Evolutionary conservation across 1,284 basidiomycete species (phyloP), one percentile per base, ranked within the genome.

Genomic region (Fomitopsis schrenkii): DNA sequence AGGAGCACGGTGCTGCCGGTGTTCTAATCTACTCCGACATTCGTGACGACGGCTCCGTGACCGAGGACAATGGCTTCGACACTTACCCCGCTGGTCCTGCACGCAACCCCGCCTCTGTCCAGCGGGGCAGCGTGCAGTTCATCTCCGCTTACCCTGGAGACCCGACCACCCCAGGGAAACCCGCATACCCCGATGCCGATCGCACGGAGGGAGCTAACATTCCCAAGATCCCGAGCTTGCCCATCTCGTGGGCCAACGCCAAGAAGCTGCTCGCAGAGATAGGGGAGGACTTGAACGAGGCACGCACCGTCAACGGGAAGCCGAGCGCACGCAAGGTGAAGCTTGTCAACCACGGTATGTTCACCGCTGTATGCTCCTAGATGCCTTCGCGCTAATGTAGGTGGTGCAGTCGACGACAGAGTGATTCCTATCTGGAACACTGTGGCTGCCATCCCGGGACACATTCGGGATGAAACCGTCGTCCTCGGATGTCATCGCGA

Each of bases 371-470:
- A 53, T 55, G 33, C 8, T 1, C 48, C 5, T 33, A 33, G 12
- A 26, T 15, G 19, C 15, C 35, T 10, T 45, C 36, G 9, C 19
- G 17, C 15, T n/a, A 15, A 42, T 28, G 36, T 58, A 35, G 14
- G 5, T 3, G 7, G 9, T 45, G 57, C 64, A 82, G 90, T 95
- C 55, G 83, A 94, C 64, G 85, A 81, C n/a, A 85, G 86, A 67
- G 83, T 95, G 26, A 93, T 81, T n/a, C 90, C 89, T 2, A 89
- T 92, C 58, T 90, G 90, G 90, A 95, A 98, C 76, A 85, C 88
- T 0, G 94, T 97, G 86, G 93, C 88, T 3, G 83, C 90, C 42
- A 93, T 98, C 63, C 96, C 95, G 7, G 96, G 97, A 0, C 86
- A 90, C 66, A 86, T 97, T 66, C 83, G 85, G 64, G 88, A 95